Evolutionary conservation across 495 filamentous ascomycete genomes (phyloP).

Genomic region (Paragyromitra xinjiangensis): DNA sequence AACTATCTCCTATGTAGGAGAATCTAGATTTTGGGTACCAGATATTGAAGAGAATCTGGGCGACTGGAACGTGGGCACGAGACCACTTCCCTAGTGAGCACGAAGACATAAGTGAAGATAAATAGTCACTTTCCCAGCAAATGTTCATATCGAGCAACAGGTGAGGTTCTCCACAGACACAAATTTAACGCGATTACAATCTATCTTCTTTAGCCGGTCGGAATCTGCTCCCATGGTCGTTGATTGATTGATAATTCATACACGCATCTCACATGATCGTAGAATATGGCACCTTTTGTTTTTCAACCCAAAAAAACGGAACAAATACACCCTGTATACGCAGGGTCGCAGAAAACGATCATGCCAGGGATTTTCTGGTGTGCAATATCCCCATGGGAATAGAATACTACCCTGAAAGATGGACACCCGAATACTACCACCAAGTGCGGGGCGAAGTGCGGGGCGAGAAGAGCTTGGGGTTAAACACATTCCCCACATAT

Average conservation of each 20-base stretch:
- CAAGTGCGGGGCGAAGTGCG: constrained; percentile 12
- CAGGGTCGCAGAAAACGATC: background rate
- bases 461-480: background rate
- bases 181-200: background rate
- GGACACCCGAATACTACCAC: background rate
- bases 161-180: background rate
- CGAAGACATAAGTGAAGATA: background rate
- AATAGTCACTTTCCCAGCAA: background rate
- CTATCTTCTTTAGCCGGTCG: background rate
- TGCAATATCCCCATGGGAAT: background rate
- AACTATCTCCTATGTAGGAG: background rate
- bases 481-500: background rate
- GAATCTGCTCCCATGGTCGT: no score
- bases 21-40: no score
- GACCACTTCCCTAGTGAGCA: background rate
- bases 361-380: background rate
- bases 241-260: no score
- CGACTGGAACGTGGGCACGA: background rate
- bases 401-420: constrained; percentile 14
- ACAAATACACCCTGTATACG: background rate
- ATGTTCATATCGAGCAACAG: background rate
- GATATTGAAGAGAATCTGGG: no score
- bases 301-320: background rate
- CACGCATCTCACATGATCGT: background rate
- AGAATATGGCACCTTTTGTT: background rate